phyloP scores from a whole-genome alignment of 805 yeast species.

The Ogataea nonfermentans region DNA sequence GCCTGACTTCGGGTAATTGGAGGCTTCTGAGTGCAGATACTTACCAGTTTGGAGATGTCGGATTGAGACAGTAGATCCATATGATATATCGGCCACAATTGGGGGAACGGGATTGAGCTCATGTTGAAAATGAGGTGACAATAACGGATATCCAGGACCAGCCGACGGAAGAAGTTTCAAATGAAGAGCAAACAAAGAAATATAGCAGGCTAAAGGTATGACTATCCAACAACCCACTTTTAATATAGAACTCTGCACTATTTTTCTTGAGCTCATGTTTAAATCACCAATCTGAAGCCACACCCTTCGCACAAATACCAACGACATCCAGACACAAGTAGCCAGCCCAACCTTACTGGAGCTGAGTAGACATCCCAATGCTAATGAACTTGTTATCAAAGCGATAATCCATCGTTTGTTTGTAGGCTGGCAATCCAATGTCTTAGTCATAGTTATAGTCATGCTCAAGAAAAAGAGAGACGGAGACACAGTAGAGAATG shows the following conservation, averaged over 20 bases:
- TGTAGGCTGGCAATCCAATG: slow-evolving; percentile 40
- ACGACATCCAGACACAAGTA: slow-evolving; percentile 60
- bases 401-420: slow-evolving; percentile 51
- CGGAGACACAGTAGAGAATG: slow-evolving; percentile 45
- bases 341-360: slow-evolving; percentile 71
- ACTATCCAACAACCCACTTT: slow-evolving; percentile 44
- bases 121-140: slow-evolving; percentile 69
- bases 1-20: slow-evolving; percentile 54
- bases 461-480: slow-evolving; percentile 46
- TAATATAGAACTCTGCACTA: slow-evolving; percentile 40
- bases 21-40: slow-evolving; percentile 76
- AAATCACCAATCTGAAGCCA: slow-evolving; percentile 77
- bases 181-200: slow-evolving; percentile 56
- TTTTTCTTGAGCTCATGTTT: slow-evolving; percentile 36
- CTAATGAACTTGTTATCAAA: slow-evolving; percentile 46
- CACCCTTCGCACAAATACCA: slow-evolving; percentile 45
- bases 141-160: slow-evolving; percentile 59
- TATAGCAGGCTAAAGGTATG: slow-evolving; percentile 59
- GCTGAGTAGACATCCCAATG: slow-evolving; percentile 55
- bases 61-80: slow-evolving; percentile 68
- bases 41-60: slow-evolving; percentile 75
- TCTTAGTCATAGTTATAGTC: slow-evolving; percentile 35
- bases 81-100: slow-evolving; percentile 64
- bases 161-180: slow-evolving; percentile 44
- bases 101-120: slow-evolving; percentile 42